These are phyloP conservation scores for Hypoxylon sp. DNA, from an alignment of 2,329 filamentous ascomycete species.

Conservation along the genomic window DNA sequence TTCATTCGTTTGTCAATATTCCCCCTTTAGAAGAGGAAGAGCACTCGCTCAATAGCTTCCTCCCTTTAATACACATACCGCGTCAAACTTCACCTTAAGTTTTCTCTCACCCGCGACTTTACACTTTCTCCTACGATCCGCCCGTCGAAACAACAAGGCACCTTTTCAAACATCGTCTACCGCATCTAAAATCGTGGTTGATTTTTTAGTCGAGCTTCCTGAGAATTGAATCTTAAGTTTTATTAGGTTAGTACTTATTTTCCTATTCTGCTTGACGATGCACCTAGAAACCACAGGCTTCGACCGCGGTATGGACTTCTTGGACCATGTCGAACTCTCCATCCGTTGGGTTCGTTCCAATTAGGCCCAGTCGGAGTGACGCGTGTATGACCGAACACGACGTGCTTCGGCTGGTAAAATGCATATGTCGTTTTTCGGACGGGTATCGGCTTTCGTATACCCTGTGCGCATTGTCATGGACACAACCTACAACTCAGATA, in stretches of 20 bases:
- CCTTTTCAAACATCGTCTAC: constrained; percentile 3
- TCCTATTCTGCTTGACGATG: not conserved
- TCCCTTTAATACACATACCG: constrained; percentile 51
- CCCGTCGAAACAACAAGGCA: constrained; percentile 18
- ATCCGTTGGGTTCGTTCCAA: constrained; percentile 3
- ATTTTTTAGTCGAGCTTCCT: constrained; percentile 35
- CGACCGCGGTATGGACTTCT: not conserved
- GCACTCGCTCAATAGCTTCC: constrained; percentile 53
- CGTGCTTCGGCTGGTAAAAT: constrained; percentile 11
- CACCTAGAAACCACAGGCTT: not conserved
- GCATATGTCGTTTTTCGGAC: constrained; percentile 10
- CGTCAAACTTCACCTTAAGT: constrained; percentile 29
- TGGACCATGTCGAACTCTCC: not conserved
- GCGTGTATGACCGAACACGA: constrained; percentile 29
- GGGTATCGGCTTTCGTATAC: constrained; percentile 2
- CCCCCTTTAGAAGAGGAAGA: constrained; percentile 50
- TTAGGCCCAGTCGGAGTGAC: constrained; percentile 22
- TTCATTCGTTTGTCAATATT: constrained; percentile 56
- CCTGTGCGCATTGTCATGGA: not conserved
- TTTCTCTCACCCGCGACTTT: constrained; percentile 33
- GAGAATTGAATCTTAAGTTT: constrained; percentile 34
- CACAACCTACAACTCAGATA: not conserved
- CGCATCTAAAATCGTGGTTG: constrained; percentile 13
- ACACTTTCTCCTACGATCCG: constrained; percentile 27
- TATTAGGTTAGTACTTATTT: constrained; percentile 35